Evolutionary conservation across 208 protist species (phyloP), one percentile per base, ranked within the genome.

Genomic region (Acanthamoeba castellanii): DNA sequence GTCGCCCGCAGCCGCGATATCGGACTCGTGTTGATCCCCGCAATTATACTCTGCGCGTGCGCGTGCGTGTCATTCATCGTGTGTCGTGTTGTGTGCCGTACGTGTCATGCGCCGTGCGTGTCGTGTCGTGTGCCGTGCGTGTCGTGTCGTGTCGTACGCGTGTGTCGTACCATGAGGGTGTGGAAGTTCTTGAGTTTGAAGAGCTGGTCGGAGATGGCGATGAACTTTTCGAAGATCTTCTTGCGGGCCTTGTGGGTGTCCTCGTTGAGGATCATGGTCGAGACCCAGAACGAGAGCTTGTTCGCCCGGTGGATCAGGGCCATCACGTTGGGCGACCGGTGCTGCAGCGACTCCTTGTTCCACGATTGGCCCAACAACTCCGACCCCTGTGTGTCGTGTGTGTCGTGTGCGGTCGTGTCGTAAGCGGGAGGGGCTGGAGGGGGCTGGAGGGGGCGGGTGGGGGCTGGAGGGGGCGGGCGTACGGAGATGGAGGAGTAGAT

Each of bases 111-210:
- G 55, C 52, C 32, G 85, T 92, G 55, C 14, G 18, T 92, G 52
- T 45, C 20, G n/a, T 78, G 59, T n/a, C n/a, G n/a, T n/a, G n/a
- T n/a, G n/a, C n/a, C n/a, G n/a, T n/a, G n/a, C n/a, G n/a, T n/a
- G n/a, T 87, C 16, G 30, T 45, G 7, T 82, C 5, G 66, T 7
- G 14, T 7, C 6, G 42, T 50, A 22, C 13, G 45, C 72, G 91
- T 8, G 37, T 27, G 13, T 5, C 11, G 32, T 50, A 94, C 94
- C 95, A 97, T 96, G 9, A 96, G 55, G 14, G 85, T 88, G 61
- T 95, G 85, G 52, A 96, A 97, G 47, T 96, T 96, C 66, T 92
- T 95, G 3, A 96, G 76, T 50, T 93, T 30, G n/a, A 88, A 87
- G 37, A 94, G 61, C 25, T 89, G 59, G 27, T 93, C 64, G 37